These are phyloP conservation scores for Astrothelium subdiscretum DNA, from an alignment of 495 filamentous ascomycete species.

Conservation along the genomic window DNA sequence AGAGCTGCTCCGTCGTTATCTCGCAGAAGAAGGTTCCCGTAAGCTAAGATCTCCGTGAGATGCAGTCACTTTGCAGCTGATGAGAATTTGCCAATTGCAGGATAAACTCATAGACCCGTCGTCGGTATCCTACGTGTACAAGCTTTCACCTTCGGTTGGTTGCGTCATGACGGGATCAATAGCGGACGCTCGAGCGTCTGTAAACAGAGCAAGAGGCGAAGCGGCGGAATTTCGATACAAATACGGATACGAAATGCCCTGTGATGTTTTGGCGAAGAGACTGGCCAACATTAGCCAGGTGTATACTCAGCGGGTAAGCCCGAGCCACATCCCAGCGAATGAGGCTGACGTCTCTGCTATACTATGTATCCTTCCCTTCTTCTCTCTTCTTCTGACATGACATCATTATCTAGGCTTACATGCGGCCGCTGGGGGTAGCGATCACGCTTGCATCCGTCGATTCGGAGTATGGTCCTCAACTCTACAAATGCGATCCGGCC, in stretches of 20 bases:
- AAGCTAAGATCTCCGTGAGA: slow-evolving; percentile 32
- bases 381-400: slow-evolving; percentile 12
- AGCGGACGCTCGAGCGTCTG: slow-evolving; percentile 86
- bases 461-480: slow-evolving; percentile 82
- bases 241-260: slow-evolving; percentile 98
- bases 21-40: slow-evolving; percentile 99
- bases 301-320: slow-evolving; percentile 84
- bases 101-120: slow-evolving; percentile 97
- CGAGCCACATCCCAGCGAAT: background rate
- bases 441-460: slow-evolving; percentile 91
- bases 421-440: slow-evolving; percentile 92
- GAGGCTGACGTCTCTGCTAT: background rate
- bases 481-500: slow-evolving; percentile 97
- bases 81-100: slow-evolving; percentile 34
- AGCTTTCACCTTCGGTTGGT: slow-evolving; percentile 87
- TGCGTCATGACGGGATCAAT: slow-evolving; percentile 99
- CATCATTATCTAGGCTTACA: slow-evolving; percentile 60
- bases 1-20: slow-evolving; percentile 90
- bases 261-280: slow-evolving; percentile 89
- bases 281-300: slow-evolving; percentile 98
- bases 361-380: background rate
- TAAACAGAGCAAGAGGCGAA: slow-evolving; percentile 84
- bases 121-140: slow-evolving; percentile 95
- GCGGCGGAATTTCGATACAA: slow-evolving; percentile 98
- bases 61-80: background rate